Conservation (phyloP, 768 basidiomycete species). For the Tricholoma saponaceum region DNA sequence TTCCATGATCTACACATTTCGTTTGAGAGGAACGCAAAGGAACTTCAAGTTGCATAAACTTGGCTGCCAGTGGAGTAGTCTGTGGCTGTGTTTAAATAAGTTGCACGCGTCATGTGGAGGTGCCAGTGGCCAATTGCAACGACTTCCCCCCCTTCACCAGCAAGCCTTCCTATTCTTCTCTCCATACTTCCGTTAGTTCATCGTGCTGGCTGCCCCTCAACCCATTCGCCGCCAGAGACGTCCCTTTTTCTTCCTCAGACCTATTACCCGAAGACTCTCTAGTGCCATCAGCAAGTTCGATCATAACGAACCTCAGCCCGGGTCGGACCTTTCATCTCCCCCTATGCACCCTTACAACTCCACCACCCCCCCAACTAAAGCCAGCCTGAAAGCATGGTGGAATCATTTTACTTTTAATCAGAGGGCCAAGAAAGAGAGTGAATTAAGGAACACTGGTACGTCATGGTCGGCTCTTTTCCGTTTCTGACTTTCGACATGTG, state of each 20-base stretch:
- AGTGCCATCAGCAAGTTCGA: slow-evolving; percentile 2
- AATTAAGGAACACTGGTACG: slow-evolving; percentile 37
- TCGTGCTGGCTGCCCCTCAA: slow-evolving; percentile 15
- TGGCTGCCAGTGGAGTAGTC: neutral
- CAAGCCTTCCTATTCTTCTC: slow-evolving; percentile 1
- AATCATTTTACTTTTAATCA: slow-evolving; percentile 67
- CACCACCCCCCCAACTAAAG: slow-evolving; percentile 39
- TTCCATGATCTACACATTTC: neutral
- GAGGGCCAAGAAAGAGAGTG: slow-evolving; percentile 53
- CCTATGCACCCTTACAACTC: slow-evolving; percentile 9
- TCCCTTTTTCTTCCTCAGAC: slow-evolving; percentile 13
- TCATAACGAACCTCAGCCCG: slow-evolving; percentile 10
- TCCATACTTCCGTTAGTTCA: neutral
- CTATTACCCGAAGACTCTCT: neutral
- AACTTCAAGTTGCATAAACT: neutral
- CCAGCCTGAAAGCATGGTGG: slow-evolving; percentile 80
- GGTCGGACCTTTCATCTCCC: slow-evolving; percentile 1
- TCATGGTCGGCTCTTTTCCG: slow-evolving; percentile 1
- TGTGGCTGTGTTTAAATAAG: slow-evolving; percentile 1
- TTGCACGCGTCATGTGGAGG: neutral
- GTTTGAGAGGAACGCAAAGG: neutral
- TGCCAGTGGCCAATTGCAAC: slow-evolving; percentile 10
- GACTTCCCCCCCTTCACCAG: slow-evolving; percentile 1
- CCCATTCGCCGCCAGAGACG: slow-evolving; percentile 7
- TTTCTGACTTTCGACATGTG: neutral